Evolutionary conservation across 2,329 filamentous ascomycete genomes (phyloP).

Genomic region (Epichloe brachyelytri): DNA sequence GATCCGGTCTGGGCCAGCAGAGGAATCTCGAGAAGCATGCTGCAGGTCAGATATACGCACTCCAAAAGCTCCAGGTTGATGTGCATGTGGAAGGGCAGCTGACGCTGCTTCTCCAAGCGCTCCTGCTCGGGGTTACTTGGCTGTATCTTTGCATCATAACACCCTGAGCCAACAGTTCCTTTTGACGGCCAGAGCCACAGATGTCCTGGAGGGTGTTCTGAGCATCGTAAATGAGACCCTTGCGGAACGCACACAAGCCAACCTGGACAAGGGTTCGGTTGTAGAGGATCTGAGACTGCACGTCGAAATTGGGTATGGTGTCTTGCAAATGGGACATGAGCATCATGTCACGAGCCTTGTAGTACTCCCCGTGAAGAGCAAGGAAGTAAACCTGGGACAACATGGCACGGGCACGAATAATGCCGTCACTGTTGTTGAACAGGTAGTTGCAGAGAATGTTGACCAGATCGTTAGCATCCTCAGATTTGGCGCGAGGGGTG

Average conservation of each 20-base stretch:
- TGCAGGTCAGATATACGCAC: slow-evolving; percentile 97
- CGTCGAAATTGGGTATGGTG: slow-evolving; percentile 91
- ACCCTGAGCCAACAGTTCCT: slow-evolving; percentile 93
- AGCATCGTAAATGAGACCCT: slow-evolving; percentile 90
- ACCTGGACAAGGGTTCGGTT: slow-evolving; percentile 97
- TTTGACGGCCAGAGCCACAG: slow-evolving; percentile 91
- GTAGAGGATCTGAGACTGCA: slow-evolving; percentile 95
- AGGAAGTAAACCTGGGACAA: slow-evolving; percentile 98
- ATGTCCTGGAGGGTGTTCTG: slow-evolving; percentile 98
- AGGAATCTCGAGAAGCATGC: slow-evolving; percentile 97
- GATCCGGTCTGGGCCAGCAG: slow-evolving; percentile 93
- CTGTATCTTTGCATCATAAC: slow-evolving; percentile 97
- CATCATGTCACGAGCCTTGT: slow-evolving; percentile 96
- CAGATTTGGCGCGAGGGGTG: slow-evolving; percentile 56
- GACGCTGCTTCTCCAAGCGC: slow-evolving; percentile 89
- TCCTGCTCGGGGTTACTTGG: slow-evolving; percentile 94
- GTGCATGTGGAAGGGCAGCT: slow-evolving; percentile 99
- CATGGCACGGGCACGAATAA: slow-evolving; percentile 93
- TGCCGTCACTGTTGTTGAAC: slow-evolving; percentile 87
- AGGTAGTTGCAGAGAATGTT: slow-evolving; percentile 88
- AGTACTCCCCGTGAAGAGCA: slow-evolving; percentile 94
- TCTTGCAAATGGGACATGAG: slow-evolving; percentile 99
- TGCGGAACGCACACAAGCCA: slow-evolving; percentile 94
- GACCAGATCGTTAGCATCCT: slow-evolving; percentile 64
- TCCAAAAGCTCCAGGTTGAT: slow-evolving; percentile 98